These are phyloP conservation scores for Cercospora zeina DNA, from an alignment of 2,329 filamentous ascomycete species.

Conservation along the genomic window DNA sequence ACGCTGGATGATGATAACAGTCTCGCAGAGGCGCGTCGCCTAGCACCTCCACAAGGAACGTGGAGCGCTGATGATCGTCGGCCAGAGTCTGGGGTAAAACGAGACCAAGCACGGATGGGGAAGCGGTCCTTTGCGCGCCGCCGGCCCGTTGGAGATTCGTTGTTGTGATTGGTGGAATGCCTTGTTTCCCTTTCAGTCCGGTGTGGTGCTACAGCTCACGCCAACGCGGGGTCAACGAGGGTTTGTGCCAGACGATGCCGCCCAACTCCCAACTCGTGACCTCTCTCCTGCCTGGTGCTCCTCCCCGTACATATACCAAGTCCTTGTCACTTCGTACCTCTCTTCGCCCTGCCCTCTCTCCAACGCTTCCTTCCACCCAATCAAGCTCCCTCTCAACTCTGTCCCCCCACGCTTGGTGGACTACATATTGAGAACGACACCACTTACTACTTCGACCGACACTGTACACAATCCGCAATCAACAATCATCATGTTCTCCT, in stretches of 20 bases:
- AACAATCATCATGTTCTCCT: conserved; percentile 30
- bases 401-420: background rate
- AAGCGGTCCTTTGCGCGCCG: background rate
- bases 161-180: background rate
- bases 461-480: background rate
- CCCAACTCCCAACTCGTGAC: conserved; percentile 1
- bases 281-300: background rate
- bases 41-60: background rate
- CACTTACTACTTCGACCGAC: conserved; percentile 12
- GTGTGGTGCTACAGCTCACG: background rate
- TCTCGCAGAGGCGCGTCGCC: background rate
- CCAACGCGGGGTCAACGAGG: conserved; percentile 7
- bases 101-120: conserved; percentile 7
- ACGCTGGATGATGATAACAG: no score
- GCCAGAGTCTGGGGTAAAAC: conserved; percentile 6
- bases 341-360: background rate
- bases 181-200: background rate
- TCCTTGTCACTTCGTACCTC: conserved; percentile 1
- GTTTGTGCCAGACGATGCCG: background rate
- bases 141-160: background rate
- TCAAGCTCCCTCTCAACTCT: conserved; percentile 17
- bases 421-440: conserved; percentile 3
- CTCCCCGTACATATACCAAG: background rate
- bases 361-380: background rate
- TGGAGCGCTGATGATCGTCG: background rate